phyloP scores from a whole-genome alignment of 2,329 filamentous ascomycete species.

The Sporothrix humicola region DNA sequence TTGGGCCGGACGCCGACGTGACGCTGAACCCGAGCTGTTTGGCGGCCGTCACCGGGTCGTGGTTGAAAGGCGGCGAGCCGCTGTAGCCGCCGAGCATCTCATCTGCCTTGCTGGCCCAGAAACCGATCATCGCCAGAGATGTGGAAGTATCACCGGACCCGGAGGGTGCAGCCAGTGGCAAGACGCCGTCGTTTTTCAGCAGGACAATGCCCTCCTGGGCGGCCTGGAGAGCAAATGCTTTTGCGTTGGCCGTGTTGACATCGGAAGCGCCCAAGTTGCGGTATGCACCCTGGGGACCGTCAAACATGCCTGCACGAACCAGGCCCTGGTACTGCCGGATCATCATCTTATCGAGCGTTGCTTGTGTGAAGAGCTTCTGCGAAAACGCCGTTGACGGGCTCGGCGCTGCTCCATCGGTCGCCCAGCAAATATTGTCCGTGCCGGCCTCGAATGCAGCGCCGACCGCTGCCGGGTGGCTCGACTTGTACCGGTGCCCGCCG shows the following conservation, averaged over 20 bases:
- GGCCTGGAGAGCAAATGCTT: conserved; percentile 62
- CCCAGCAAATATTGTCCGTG: conserved; percentile 45
- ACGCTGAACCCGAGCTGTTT: conserved; percentile 51
- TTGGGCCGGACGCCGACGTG: neutral
- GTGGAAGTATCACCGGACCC: neutral
- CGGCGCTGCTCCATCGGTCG: conserved; percentile 36
- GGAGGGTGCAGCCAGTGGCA: conserved; percentile 50
- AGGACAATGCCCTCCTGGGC: conserved; percentile 55
- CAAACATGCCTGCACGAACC: conserved; percentile 63
- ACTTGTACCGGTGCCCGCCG: conserved; percentile 39
- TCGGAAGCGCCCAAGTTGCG: conserved; percentile 59
- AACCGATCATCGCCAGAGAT: conserved; percentile 54
- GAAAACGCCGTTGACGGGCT: conserved; percentile 34
- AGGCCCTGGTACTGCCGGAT: conserved; percentile 57
- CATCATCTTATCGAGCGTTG: conserved; percentile 37
- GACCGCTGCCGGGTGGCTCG: conserved; percentile 36
- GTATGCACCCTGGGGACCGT: conserved; percentile 55
- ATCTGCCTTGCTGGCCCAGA: conserved; percentile 59
- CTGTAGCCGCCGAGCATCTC: conserved; percentile 64
- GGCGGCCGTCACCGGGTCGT: conserved; percentile 59
- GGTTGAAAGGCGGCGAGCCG: conserved; percentile 61
- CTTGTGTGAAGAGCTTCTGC: conserved; percentile 48
- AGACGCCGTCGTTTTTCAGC: conserved; percentile 60
- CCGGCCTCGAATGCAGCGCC: conserved; percentile 47
- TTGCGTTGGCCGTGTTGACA: conserved; percentile 60